Conservation (phyloP, 306 rosid genomes). For the Malus asiatica region DNA sequence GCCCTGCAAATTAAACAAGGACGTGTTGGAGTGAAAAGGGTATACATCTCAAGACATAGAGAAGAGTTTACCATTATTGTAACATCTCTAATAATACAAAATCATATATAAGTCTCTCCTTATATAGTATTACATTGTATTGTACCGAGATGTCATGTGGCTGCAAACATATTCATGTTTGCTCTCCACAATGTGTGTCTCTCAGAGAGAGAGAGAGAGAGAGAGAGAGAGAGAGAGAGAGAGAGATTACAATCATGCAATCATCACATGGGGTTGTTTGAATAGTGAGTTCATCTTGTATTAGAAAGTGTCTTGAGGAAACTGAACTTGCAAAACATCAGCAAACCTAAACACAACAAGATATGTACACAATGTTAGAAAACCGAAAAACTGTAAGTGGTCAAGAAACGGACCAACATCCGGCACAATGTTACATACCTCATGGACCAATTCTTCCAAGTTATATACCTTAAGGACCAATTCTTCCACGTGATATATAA, state of each 20-base stretch:
- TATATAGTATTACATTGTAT: too few relatives aligned
- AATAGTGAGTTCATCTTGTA: slow-evolving; percentile 78
- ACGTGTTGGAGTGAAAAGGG: background rate
- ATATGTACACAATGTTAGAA: too few relatives aligned
- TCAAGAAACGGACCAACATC: background rate
- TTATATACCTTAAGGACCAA: too few relatives aligned
- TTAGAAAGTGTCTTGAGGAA: slow-evolving; percentile 66
- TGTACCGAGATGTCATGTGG: too few relatives aligned
- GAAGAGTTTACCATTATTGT: too few relatives aligned
- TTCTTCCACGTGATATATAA: background rate
- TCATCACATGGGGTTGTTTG: slow-evolving; percentile 65
- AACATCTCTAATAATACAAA: background rate
- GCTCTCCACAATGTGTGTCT: too few relatives aligned
- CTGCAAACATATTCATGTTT: too few relatives aligned
- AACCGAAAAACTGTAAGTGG: background rate
- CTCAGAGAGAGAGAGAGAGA: too few relatives aligned
- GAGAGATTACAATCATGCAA: slow-evolving; percentile 43
- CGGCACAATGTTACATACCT: too few relatives aligned
- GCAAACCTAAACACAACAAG: slow-evolving; percentile 35
- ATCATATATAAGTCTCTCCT: too few relatives aligned
- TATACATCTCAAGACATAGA: background rate
- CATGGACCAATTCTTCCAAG: too few relatives aligned
- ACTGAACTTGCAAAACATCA: slow-evolving; percentile 58
- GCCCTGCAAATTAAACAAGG: slow-evolving; percentile 22
- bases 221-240: background rate